Evolutionary conservation across 208 protist species (phyloP).

Genomic region (Crithidia bombi): DNA sequence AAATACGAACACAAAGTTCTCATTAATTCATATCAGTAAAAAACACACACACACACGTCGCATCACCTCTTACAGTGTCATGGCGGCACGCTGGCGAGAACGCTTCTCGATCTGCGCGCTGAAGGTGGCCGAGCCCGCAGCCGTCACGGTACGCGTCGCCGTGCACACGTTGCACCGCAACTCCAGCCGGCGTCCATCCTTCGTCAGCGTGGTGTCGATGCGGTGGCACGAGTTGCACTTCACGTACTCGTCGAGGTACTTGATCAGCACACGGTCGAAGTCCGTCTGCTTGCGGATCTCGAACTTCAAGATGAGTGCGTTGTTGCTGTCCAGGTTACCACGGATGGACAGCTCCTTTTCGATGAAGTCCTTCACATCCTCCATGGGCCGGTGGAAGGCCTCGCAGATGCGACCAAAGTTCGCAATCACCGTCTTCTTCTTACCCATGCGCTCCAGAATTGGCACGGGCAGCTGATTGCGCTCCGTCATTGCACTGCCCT

Average conservation of each 20-base stretch:
- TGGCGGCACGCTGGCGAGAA: constrained; percentile 64
- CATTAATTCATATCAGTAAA: not conserved
- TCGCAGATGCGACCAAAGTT: constrained; percentile 94
- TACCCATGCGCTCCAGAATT: constrained; percentile 84
- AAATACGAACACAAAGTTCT: not conserved
- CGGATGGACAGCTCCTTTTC: constrained; percentile 90
- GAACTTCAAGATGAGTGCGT: constrained; percentile 90
- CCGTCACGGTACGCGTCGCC: constrained; percentile 78
- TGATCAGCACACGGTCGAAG: constrained; percentile 82
- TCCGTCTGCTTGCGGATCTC: constrained; percentile 84
- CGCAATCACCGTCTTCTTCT: constrained; percentile 91
- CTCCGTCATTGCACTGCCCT: constrained; percentile 65
- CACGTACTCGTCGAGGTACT: constrained; percentile 92
- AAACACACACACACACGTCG: not conserved
- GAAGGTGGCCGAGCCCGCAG: constrained; percentile 65
- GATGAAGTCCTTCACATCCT: constrained; percentile 92
- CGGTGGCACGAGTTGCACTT: constrained; percentile 91
- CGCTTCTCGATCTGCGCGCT: constrained; percentile 83
- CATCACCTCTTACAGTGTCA: constrained; percentile 45
- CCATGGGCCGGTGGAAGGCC: constrained; percentile 77
- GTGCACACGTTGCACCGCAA: constrained; percentile 83
- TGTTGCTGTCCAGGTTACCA: constrained; percentile 85
- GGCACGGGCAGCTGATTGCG: constrained; percentile 84
- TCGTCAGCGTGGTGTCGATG: constrained; percentile 88
- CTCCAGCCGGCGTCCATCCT: constrained; percentile 74